These are phyloP conservation scores for Striga asiatica DNA, from an alignment of 257 asterid species.

Conservation along the genomic window DNA sequence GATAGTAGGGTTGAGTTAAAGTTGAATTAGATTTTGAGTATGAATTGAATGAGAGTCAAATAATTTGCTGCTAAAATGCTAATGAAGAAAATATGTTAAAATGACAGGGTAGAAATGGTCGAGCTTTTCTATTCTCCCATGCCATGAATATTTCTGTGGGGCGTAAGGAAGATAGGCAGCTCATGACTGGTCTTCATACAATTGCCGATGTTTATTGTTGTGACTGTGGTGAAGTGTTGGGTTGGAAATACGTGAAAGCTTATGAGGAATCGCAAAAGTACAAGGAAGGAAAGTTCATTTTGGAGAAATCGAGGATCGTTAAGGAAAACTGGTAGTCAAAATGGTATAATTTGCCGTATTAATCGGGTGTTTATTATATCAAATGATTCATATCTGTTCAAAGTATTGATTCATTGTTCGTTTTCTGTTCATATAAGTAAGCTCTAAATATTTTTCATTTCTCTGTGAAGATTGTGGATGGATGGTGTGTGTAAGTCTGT, in stretches of 20 bases:
- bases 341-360: neutral
- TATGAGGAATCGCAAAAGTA: conserved; percentile 48
- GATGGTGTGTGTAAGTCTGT: conserved; percentile 17
- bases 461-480: conserved; percentile 16
- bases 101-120: conserved; percentile 43
- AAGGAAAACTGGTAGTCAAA: conserved; percentile 50
- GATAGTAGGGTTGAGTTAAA: too few relatives aligned
- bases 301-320: conserved; percentile 45
- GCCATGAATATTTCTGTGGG: conserved; percentile 43
- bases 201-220: conserved; percentile 42
- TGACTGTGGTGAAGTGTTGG: conserved; percentile 41
- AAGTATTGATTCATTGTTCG: conserved; percentile 27
- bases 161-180: conserved; percentile 45
- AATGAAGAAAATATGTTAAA: neutral
- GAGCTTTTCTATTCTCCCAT: conserved; percentile 53
- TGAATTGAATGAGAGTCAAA: too few relatives aligned
- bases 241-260: conserved; percentile 57
- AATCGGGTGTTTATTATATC: conserved; percentile 5
- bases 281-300: conserved; percentile 53
- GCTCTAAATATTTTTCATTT: conserved; percentile 3
- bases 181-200: conserved; percentile 50
- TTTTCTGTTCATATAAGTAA: conserved; percentile 22
- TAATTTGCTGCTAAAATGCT: too few relatives aligned
- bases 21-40: too few relatives aligned
- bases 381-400: too few relatives aligned